phyloP scores from a whole-genome alignment of 169 alveolate species.

The Plasmodium vinckei region DNA sequence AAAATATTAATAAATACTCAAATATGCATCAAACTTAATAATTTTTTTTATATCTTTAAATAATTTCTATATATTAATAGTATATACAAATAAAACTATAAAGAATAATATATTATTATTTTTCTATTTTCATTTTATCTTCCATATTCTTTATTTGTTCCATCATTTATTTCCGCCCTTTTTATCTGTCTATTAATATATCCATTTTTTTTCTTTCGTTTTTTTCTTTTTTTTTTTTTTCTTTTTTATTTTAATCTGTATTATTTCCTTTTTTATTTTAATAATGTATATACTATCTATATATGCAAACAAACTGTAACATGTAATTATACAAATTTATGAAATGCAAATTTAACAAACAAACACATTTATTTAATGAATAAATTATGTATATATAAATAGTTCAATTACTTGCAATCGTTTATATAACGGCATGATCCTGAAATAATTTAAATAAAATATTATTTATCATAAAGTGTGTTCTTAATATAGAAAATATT shows the following conservation, averaged over 20 bases:
- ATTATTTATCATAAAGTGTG: conserved; percentile 1
- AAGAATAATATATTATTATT: neutral
- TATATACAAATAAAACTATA: too few relatives aligned
- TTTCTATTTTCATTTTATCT: neutral
- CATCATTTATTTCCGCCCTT: neutral
- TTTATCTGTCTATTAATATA: neutral
- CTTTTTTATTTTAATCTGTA: neutral
- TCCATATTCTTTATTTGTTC: neutral
- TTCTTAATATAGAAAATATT: neutral
- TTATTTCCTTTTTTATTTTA: neutral
- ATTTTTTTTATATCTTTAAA: neutral
- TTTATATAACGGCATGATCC: conserved; percentile 75
- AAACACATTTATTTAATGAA: neutral
- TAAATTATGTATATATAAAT: neutral
- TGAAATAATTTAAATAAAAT: conserved; percentile 27
- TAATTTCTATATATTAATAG: too few relatives aligned
- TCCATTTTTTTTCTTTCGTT: neutral
- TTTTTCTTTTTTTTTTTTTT: neutral
- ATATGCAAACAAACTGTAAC: neutral
- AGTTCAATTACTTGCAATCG: conserved; percentile 73
- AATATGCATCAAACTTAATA: neutral
- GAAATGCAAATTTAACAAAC: neutral
- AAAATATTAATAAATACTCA: neutral
- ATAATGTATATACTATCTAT: neutral
- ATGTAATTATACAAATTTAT: neutral